Conservation (phyloP, 768 basidiomycete genomes). For the Cystofilobasidium bisporidii region DNA sequence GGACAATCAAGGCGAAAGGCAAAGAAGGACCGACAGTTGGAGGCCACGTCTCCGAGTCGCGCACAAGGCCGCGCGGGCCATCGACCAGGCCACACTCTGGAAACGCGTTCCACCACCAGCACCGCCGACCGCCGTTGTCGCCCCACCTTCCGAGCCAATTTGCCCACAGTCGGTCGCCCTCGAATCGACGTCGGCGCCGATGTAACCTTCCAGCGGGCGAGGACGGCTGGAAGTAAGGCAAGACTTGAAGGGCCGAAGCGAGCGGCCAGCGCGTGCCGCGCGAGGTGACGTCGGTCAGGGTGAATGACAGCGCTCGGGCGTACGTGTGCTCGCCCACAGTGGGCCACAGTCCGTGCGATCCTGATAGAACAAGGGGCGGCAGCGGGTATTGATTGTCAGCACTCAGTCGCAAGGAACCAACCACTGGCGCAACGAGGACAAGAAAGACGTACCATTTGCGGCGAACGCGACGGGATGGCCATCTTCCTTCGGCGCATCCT, state of each 20-base stretch:
- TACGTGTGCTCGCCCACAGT: neutral
- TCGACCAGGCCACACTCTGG: neutral
- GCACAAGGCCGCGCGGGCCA: neutral
- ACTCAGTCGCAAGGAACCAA: too few relatives aligned
- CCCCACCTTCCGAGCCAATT: neutral
- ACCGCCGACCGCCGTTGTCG: neutral
- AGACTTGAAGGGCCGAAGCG: neutral
- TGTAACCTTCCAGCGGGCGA: neutral
- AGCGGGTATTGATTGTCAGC: too few relatives aligned
- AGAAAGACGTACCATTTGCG: neutral
- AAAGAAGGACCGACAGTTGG: neutral
- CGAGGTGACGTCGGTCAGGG: neutral
- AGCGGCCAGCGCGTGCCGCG: neutral
- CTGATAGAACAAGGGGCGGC: too few relatives aligned
- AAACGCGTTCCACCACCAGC: neutral
- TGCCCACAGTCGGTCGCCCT: neutral
- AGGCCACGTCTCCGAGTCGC: neutral
- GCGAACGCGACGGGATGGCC: neutral
- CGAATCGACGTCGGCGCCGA: neutral
- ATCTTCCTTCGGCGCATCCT: neutral
- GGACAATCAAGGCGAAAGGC: neutral
- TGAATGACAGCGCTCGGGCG: neutral
- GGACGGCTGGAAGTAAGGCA: neutral
- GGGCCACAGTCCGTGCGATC: neutral
- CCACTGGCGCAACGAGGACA: too few relatives aligned